phyloP scores from a whole-genome alignment of 129 eudicot species.

The Escallonia herrerae region DNA sequence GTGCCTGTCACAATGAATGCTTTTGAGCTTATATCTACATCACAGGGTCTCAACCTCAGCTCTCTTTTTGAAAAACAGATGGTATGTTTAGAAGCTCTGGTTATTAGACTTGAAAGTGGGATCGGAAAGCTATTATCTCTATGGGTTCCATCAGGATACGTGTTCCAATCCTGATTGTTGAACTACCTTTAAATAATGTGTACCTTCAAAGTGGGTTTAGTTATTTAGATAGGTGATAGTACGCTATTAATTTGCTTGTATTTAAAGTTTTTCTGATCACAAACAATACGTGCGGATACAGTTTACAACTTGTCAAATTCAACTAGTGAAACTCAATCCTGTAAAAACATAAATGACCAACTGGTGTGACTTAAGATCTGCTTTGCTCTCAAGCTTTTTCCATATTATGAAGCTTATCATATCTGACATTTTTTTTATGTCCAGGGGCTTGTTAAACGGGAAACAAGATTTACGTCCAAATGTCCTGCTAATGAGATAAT shows the following conservation, averaged over 20 bases:
- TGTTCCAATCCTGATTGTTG: too few relatives aligned
- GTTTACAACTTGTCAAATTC: not conserved
- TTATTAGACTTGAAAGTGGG: not conserved
- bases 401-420: not conserved
- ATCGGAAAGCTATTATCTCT: not conserved
- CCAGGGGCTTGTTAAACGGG: slow-evolving; percentile 94
- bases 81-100: slow-evolving; percentile 32
- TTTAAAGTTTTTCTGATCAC: not conserved
- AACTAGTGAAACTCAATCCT: too few relatives aligned
- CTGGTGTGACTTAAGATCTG: not conserved
- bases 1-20: slow-evolving; percentile 92
- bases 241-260: too few relatives aligned
- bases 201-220: too few relatives aligned
- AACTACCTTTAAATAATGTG: too few relatives aligned
- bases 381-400: not conserved
- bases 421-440: slow-evolving; percentile 16
- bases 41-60: slow-evolving; percentile 96
- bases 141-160: too few relatives aligned
- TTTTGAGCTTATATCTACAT: slow-evolving; percentile 96
- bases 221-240: too few relatives aligned
- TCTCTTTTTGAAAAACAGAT: slow-evolving; percentile 90
- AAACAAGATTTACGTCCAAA: slow-evolving; percentile 94
- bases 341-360: not conserved
- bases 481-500: slow-evolving; percentile 75
- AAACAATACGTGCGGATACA: not conserved